Evolutionary conservation across 2,329 filamentous ascomycete genomes (phyloP), one percentile per base, ranked within the genome.

Genomic region (Talaromyces sp.): DNA sequence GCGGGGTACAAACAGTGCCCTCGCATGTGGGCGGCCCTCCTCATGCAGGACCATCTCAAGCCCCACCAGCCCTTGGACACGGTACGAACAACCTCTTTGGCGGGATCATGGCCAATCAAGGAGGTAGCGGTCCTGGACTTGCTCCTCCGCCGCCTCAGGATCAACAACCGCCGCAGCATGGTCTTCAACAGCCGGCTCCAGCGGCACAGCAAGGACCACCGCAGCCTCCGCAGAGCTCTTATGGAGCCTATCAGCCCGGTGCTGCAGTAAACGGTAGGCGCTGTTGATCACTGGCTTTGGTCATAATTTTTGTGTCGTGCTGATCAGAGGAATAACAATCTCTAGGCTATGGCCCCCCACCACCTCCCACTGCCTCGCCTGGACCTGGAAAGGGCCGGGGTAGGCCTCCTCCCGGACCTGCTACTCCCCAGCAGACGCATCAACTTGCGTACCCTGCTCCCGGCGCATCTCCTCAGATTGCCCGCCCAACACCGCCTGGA

Each of bases 91-190:
- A 96, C 71, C 83, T 98, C 46, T 98, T 99, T 72, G 92, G 91
- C 67, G 92, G 91, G 60, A 96, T 98, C 72, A 98, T 99, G 91
- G 87, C 93, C 59, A 93, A 93, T 65, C 87, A 87, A 75, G 90
- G 88, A 69, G 91, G 93, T 78, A 89, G 88, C 69, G 91, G 90
- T 63, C 89, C 91, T 64, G 91, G 90, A 63, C 87, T 96, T 67
- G 92, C 92, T 65, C 86, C 86, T 69, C 89, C 89, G 62, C 86
- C 85, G 65, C 84, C 85, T 69, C 86, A 88, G 75, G 84, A 88
- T 68, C 86, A 88, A 71, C 80, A 81, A 67, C 79, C 79, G 74
- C 76, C 78, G 67, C 82, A 82, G 63, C 85, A 86, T 75, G 82
- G 85, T 68, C 81, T 84, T 68, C 81, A 81, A 66, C 84, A 82